A percentile compares a stretch with the other conserved stretches of the same genome.
Conservation (phyloP, 768 basidiomycete genomes). For the Ramaria sp. region DNA sequence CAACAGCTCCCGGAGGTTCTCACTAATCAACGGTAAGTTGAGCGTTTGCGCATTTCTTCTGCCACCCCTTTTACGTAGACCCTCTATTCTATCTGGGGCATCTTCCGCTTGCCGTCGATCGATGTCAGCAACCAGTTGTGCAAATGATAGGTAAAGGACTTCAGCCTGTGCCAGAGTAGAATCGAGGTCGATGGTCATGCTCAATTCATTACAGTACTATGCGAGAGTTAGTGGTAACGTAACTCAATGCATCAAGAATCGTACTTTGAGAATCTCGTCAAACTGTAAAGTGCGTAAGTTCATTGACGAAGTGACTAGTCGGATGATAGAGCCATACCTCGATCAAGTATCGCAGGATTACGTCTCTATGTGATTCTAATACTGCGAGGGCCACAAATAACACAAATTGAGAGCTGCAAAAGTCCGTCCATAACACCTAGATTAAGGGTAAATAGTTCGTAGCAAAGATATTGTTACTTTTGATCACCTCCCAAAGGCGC, state of each 20-base stretch:
- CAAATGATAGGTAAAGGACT: constrained; percentile 88
- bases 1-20: constrained; percentile 51
- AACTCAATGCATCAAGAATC: constrained; percentile 8
- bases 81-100: constrained; percentile 15
- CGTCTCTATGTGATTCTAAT: constrained; percentile 89
- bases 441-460: background rate
- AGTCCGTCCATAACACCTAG: constrained; percentile 70
- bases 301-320: background rate
- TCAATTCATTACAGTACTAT: constrained; percentile 88
- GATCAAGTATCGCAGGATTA: constrained; percentile 88
- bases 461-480: constrained; percentile 1
- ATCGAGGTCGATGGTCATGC: constrained; percentile 96
- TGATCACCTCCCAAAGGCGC: constrained; percentile 72
- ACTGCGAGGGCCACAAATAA: constrained; percentile 91
- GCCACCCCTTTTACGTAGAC: constrained; percentile 25
- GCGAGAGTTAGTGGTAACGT: constrained; percentile 6
- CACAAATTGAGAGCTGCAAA: constrained; percentile 80
- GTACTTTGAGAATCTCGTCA: constrained; percentile 67
- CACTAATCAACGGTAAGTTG: constrained; percentile 39
- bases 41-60: constrained; percentile 20
- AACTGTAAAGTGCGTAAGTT: constrained; percentile 36
- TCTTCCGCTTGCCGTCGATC: constrained; percentile 61
- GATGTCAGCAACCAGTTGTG: constrained; percentile 79
- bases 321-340: constrained; percentile 44
- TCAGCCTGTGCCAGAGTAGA: constrained; percentile 93